These are phyloP conservation scores for Furcasterigmium furcatum DNA, from an alignment of 2,329 filamentous ascomycete genomes.

Conservation along the genomic window DNA sequence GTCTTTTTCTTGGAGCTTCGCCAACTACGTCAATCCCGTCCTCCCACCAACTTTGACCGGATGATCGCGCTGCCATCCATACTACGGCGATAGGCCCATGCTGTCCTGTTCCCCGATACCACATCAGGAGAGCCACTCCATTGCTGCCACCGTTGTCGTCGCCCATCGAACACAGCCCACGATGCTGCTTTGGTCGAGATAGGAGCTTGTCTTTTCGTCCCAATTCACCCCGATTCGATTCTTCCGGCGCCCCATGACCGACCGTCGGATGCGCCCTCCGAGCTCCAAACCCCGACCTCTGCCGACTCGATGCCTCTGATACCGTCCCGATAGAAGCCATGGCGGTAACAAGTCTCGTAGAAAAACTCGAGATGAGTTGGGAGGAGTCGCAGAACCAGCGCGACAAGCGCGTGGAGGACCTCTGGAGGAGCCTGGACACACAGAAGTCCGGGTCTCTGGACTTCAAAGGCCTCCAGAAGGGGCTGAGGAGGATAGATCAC, in stretches of 20 bases:
- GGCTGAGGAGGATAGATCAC: constrained; percentile 85
- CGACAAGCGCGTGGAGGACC: constrained; percentile 75
- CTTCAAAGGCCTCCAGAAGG: constrained; percentile 78
- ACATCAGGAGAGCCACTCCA: background rate
- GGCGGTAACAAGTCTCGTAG: constrained; percentile 47
- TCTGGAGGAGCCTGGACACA: constrained; percentile 83
- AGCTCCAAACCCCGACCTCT: background rate
- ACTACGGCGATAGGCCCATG: background rate
- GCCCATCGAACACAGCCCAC: background rate
- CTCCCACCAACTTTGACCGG: background rate
- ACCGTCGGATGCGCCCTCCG: background rate
- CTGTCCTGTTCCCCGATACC: background rate
- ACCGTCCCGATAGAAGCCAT: constrained; percentile 22
- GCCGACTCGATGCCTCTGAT: constrained; percentile 6
- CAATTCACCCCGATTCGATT: background rate
- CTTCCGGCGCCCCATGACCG: background rate
- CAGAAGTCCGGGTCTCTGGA: constrained; percentile 77
- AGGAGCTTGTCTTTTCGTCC: background rate
- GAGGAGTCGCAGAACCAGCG: constrained; percentile 74
- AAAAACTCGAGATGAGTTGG: constrained; percentile 60
- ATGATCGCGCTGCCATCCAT: background rate
- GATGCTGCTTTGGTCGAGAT: background rate
- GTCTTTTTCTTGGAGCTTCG: constrained; percentile 2
- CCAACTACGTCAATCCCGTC: constrained; percentile 4
- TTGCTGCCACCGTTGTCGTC: background rate